A percentile compares a stretch with the other conserved stretches of the same genome.
Evolutionary conservation across 257 asterid species (phyloP).

Genomic region (Solanum raphanifolium): DNA sequence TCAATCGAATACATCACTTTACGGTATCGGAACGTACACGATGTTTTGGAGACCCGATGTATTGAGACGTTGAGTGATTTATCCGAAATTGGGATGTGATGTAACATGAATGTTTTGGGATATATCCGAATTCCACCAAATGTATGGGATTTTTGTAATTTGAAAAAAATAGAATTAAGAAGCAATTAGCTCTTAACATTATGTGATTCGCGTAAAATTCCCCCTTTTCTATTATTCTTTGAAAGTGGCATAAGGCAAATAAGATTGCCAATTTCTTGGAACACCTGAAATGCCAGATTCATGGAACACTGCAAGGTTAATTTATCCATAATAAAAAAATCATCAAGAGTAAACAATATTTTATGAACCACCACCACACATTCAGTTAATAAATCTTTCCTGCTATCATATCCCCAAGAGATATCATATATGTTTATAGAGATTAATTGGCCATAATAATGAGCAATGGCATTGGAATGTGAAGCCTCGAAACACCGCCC

Average conservation of each 20-base stretch:
- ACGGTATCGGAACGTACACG: no score
- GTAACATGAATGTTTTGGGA: no score
- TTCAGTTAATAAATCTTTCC: background rate
- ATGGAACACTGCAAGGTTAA: background rate
- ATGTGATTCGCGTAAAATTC: no score
- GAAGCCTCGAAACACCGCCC: constrained; percentile 2
- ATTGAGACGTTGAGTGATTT: no score
- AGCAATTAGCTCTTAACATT: no score
- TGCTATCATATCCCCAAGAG: background rate
- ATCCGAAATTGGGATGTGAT: no score
- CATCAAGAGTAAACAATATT: background rate
- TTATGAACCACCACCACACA: background rate
- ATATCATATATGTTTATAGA: background rate
- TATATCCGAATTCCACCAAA: no score
- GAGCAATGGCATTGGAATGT: background rate
- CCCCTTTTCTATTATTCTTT: no score
- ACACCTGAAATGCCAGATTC: background rate
- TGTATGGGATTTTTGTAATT: no score
- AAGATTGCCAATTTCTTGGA: background rate
- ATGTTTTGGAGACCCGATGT: no score
- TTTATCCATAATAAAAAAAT: background rate
- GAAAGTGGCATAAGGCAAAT: background rate
- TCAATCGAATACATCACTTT: no score
- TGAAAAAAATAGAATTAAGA: no score
- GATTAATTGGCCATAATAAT: background rate